These are phyloP conservation scores for Lasiosphaeria hispida DNA, from an alignment of 495 filamentous ascomycete species.

Conservation along the genomic window DNA sequence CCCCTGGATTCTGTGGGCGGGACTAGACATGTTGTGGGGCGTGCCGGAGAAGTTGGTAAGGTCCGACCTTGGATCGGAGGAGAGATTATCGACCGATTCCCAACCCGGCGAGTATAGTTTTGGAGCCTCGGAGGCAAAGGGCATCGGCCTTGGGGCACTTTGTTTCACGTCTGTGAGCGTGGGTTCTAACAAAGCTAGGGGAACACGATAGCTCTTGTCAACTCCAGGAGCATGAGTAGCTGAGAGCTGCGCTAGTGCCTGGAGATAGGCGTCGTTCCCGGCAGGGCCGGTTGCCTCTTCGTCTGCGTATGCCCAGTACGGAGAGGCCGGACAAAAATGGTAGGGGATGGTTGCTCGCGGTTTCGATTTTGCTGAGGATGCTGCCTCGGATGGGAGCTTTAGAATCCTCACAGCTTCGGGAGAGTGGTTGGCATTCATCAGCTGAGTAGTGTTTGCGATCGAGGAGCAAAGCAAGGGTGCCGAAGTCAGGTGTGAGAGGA, in stretches of 20 bases:
- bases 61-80: background rate
- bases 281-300: background rate
- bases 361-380: background rate
- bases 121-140: background rate
- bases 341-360: background rate
- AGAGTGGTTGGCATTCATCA: slow-evolving; percentile 14
- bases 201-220: background rate
- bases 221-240: slow-evolving; percentile 12
- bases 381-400: background rate
- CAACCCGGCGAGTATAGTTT: background rate
- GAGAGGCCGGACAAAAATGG: slow-evolving; percentile 1
- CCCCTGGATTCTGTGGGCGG: background rate
- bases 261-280: slow-evolving; percentile 11
- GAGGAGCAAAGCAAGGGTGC: no score
- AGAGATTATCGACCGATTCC: background rate
- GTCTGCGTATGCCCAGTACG: slow-evolving; percentile 4
- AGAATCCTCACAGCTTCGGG: background rate
- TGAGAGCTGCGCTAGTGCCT: slow-evolving; percentile 8
- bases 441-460: background rate
- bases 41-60: background rate
- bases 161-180: no score
- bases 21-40: background rate
- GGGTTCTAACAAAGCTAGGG: background rate
- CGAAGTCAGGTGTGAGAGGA: background rate
- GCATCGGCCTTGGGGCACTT: no score